Percentiles rank a stretch among this genome's conserved stretches.
phyloP scores from a whole-genome alignment of 441 rosid genomes.

The Erodium moschatum region DNA sequence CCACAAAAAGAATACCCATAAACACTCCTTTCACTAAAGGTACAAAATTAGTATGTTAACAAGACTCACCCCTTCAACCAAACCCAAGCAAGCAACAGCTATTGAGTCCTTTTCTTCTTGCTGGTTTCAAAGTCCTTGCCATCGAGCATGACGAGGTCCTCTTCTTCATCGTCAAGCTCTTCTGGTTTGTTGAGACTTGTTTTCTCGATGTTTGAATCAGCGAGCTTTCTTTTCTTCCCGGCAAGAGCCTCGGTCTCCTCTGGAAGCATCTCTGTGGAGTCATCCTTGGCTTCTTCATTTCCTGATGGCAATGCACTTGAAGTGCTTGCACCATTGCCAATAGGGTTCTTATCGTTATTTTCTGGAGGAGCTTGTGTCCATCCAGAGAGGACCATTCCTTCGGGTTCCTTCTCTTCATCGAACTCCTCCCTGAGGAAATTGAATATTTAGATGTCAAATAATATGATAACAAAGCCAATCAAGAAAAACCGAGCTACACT shows the following conservation, averaged over 20 bases:
- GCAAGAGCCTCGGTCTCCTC: slow-evolving; percentile 18
- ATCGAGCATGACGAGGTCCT: slow-evolving; percentile 39
- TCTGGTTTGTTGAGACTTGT: slow-evolving; percentile 36
- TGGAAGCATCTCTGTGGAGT: too few relatives aligned
- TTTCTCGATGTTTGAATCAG: slow-evolving; percentile 21
- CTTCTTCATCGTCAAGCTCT: slow-evolving; percentile 47
- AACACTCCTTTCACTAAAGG: slow-evolving; percentile 30
- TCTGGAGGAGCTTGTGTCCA: slow-evolving; percentile 54
- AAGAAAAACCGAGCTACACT: neutral
- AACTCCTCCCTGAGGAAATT: slow-evolving; percentile 62
- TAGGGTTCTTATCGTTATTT: slow-evolving; percentile 37
- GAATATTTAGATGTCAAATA: neutral
- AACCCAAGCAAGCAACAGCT: slow-evolving; percentile 19
- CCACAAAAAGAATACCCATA: too few relatives aligned
- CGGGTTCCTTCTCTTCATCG: slow-evolving; percentile 93
- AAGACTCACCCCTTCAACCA: slow-evolving; percentile 16
- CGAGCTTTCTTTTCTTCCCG: slow-evolving; percentile 53
- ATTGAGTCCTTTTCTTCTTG: slow-evolving; percentile 49
- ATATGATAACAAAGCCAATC: neutral
- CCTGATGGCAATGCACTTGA: slow-evolving; percentile 25
- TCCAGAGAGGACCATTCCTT: slow-evolving; percentile 86
- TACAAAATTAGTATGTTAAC: slow-evolving; percentile 38
- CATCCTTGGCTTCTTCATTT: slow-evolving; percentile 11
- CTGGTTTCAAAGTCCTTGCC: slow-evolving; percentile 25
- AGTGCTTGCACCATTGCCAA: slow-evolving; percentile 42